Percentiles rank a stretch among this genome's conserved stretches.
These are phyloP conservation scores for Eucalyptus tenuipes DNA, from an alignment of 345 rosid species.

Conservation along the genomic window DNA sequence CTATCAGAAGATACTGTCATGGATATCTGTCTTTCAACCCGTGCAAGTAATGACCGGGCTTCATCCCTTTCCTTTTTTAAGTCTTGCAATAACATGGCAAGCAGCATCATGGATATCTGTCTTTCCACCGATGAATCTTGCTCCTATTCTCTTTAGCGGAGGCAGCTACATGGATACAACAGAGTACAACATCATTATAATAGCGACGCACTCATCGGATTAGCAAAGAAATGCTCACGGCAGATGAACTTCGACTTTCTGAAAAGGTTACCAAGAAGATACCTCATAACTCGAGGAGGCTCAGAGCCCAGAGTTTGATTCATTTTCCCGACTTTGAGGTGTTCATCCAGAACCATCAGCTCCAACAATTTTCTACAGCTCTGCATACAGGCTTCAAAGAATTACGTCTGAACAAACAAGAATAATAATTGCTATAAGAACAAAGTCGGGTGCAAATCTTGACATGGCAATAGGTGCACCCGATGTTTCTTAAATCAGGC, in stretches of 20 bases:
- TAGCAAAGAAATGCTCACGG: slow-evolving; percentile 63
- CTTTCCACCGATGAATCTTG: not conserved
- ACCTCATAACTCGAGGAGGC: slow-evolving; percentile 36
- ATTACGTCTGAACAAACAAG: not conserved
- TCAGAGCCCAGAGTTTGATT: slow-evolving; percentile 27
- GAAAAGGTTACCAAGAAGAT: slow-evolving; percentile 25
- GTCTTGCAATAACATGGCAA: slow-evolving; percentile 98
- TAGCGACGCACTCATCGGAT: slow-evolving; percentile 27
- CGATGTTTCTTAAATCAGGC: not conserved
- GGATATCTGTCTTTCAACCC: slow-evolving; percentile 69
- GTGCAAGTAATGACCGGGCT: slow-evolving; percentile 69
- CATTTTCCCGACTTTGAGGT: slow-evolving; percentile 52
- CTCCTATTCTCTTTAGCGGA: not conserved
- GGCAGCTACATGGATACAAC: not conserved
- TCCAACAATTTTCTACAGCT: slow-evolving; percentile 61
- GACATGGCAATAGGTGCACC: not conserved
- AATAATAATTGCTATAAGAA: not conserved
- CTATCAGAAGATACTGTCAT: slow-evolving; percentile 30
- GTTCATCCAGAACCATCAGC: slow-evolving; percentile 59
- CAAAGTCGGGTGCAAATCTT: not conserved
- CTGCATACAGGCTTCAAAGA: slow-evolving; percentile 11
- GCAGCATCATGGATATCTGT: slow-evolving; percentile 68
- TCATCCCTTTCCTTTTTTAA: slow-evolving; percentile 90
- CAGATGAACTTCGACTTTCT: slow-evolving; percentile 27
- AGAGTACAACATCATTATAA: not conserved